Percentiles rank a stretch among this genome's conserved stretches.
Conservation (phyloP, 768 basidiomycete species). For the Amanita subjunquillea region DNA sequence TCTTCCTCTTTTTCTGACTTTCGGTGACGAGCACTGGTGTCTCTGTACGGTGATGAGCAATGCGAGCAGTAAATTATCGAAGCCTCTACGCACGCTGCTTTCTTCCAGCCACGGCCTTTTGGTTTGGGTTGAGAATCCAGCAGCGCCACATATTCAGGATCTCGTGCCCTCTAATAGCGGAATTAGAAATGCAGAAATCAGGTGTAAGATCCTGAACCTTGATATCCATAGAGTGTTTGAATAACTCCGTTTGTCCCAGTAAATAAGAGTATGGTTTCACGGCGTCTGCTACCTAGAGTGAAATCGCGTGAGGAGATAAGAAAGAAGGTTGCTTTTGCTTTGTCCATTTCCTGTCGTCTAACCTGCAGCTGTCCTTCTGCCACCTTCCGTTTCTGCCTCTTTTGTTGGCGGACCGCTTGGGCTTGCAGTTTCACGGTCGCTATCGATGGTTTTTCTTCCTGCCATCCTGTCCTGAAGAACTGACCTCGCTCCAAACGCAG, state of each 20-base stretch:
- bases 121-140: conserved; percentile 81
- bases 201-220: conserved; percentile 46
- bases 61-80: too few relatives aligned
- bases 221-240: conserved; percentile 97
- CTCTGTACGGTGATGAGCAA: too few relatives aligned
- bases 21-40: too few relatives aligned
- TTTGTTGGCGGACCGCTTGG: conserved; percentile 22
- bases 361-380: conserved; percentile 60
- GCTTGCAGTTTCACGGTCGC: conserved; percentile 23
- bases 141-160: conserved; percentile 87
- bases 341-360: conserved; percentile 80
- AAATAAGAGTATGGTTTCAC: conserved; percentile 96
- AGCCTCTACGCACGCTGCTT: too few relatives aligned
- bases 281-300: conserved; percentile 70
- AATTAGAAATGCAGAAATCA: conserved; percentile 1
- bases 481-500: neutral
- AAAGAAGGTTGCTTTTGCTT: conserved; percentile 51
- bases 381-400: conserved; percentile 45
- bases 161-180: conserved; percentile 59
- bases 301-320: conserved; percentile 9
- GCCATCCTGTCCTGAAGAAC: conserved; percentile 1
- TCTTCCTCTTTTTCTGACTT: too few relatives aligned
- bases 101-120: too few relatives aligned
- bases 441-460: conserved; percentile 14
- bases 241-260: conserved; percentile 96